A percentile compares a stretch with the other conserved stretches of the same genome.
These are phyloP conservation scores for Prunella vulgaris DNA, from an alignment of 257 asterid species.

Conservation along the genomic window DNA sequence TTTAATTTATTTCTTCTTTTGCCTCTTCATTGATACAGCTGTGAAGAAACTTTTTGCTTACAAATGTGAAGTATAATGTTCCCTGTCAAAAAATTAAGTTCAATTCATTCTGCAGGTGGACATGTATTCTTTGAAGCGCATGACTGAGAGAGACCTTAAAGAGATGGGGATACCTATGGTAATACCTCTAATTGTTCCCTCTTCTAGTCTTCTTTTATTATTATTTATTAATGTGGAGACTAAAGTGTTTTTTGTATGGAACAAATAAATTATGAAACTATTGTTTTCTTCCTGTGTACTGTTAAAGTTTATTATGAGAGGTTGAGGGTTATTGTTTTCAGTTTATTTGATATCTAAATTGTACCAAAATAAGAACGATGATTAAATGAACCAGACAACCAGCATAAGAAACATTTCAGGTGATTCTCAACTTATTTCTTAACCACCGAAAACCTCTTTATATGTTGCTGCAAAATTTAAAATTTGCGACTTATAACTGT, in stretches of 20 bases:
- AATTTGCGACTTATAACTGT: not conserved
- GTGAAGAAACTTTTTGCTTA: slow-evolving; percentile 7
- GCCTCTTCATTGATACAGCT: not conserved
- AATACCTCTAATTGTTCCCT: slow-evolving; percentile 20
- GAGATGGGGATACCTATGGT: slow-evolving; percentile 97
- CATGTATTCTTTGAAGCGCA: slow-evolving; percentile 82
- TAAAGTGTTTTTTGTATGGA: not conserved
- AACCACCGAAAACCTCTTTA: not conserved
- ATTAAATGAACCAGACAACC: not conserved
- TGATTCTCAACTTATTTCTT: not conserved
- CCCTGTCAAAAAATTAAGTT: not conserved
- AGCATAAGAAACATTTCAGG: not conserved
- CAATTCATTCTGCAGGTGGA: slow-evolving; percentile 68
- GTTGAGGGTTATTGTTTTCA: not conserved
- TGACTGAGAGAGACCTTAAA: slow-evolving; percentile 83
- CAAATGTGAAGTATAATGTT: not conserved
- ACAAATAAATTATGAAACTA: not conserved
- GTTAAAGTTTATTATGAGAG: not conserved
- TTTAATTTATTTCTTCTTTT: not conserved
- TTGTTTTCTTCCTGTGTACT: not conserved
- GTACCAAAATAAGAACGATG: not conserved
- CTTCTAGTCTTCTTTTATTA: slow-evolving; percentile 6
- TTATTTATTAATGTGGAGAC: not conserved
- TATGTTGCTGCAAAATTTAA: not conserved
- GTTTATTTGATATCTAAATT: not conserved